Conservation (phyloP, 805 yeast species). For the Candida boidinii region DNA sequence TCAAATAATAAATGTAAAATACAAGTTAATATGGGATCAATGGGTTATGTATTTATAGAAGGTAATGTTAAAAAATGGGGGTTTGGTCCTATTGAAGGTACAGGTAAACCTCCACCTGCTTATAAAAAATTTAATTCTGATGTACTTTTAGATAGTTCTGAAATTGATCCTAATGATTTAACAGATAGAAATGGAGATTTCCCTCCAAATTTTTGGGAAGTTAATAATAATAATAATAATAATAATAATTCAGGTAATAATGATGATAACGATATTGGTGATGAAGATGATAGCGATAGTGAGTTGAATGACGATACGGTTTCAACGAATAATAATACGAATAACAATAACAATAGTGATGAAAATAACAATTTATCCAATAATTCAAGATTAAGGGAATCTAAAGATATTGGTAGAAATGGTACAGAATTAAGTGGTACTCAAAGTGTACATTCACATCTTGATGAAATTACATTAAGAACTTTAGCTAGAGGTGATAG, state of each 20-base stretch:
- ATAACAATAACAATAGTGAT: no score
- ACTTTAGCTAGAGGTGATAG: no score
- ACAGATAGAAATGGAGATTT: slow-evolving; percentile 30
- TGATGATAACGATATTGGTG: slow-evolving; percentile 4
- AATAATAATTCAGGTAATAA: slow-evolving; percentile 25
- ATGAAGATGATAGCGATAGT: slow-evolving; percentile 8
- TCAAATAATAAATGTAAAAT: slow-evolving; percentile 72
- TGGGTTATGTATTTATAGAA: slow-evolving; percentile 84
- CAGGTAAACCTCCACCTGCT: slow-evolving; percentile 88
- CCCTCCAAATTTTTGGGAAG: slow-evolving; percentile 50
- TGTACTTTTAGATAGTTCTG: slow-evolving; percentile 58
- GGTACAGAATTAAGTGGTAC: no score
- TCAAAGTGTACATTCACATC: no score
- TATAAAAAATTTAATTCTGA: slow-evolving; percentile 76
- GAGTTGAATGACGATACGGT: slow-evolving; percentile 11
- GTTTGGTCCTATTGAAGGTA: slow-evolving; percentile 83
- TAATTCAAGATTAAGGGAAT: no score
- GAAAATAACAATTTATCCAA: no score
- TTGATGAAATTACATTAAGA: no score
- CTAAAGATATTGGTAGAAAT: no score
- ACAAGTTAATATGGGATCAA: slow-evolving; percentile 89
- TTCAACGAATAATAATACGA: slow-evolving; percentile 4
- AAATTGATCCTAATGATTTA: slow-evolving; percentile 41
- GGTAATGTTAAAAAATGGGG: slow-evolving; percentile 96
- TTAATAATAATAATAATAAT: slow-evolving; percentile 15